Percentiles rank a stretch among this genome's conserved stretches.
These are phyloP conservation scores for Penicillium aurantiogriseum DNA, from an alignment of 2,329 filamentous ascomycete genomes.

Conservation along the genomic window DNA sequence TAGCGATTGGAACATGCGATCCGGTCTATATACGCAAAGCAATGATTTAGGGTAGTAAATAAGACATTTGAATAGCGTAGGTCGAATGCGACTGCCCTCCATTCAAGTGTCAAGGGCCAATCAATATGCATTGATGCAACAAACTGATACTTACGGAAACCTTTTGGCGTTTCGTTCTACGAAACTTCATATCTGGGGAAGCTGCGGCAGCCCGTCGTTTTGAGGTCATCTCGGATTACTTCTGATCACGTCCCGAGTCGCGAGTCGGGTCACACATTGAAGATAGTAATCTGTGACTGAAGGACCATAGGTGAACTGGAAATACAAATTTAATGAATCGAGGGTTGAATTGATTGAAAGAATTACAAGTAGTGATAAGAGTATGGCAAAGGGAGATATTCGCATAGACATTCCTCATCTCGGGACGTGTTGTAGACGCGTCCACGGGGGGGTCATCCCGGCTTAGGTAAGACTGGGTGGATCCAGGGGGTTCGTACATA, in stretches of 20 bases:
- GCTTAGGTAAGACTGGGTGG: slow-evolving; percentile 4
- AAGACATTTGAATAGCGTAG: not conserved
- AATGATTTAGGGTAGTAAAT: not conserved
- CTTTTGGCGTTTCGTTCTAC: slow-evolving; percentile 57
- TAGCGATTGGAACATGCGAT: not conserved
- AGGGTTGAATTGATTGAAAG: not conserved
- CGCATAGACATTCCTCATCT: not conserved
- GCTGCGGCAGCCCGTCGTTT: slow-evolving; percentile 57
- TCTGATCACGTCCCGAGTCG: not conserved
- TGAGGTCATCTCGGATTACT: slow-evolving; percentile 32
- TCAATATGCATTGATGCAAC: not conserved
- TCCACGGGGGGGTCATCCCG: not conserved
- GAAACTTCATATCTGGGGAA: slow-evolving; percentile 52
- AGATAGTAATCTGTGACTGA: not conserved
- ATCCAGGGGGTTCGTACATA: too few relatives aligned
- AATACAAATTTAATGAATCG: not conserved
- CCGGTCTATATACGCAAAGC: not conserved
- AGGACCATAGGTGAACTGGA: not conserved
- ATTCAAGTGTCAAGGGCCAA: not conserved
- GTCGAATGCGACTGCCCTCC: not conserved
- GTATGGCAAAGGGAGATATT: not conserved
- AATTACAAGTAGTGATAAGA: slow-evolving; percentile 4
- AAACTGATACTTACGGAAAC: slow-evolving; percentile 52
- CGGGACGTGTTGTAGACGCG: slow-evolving; percentile 2
- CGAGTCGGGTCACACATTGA: not conserved